Percentiles rank a stretch among this genome's conserved stretches.
phyloP scores from a whole-genome alignment of 257 asterid genomes.

The Solanum virginianum region DNA sequence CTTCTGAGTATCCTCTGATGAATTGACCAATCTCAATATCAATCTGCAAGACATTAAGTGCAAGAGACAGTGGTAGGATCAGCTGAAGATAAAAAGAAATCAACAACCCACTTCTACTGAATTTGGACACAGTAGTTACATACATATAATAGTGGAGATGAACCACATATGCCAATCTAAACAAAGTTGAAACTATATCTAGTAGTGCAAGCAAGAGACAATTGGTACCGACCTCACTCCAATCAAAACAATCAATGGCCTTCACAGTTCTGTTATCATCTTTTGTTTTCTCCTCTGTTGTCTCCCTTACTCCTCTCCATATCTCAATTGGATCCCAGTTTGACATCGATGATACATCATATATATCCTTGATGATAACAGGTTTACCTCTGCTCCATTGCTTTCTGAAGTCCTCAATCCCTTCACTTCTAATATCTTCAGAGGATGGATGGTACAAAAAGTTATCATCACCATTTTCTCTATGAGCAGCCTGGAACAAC shows the following conservation, averaged over 20 bases:
- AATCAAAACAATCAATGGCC: conserved; percentile 54
- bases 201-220: neutral
- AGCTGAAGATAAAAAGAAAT: neutral
- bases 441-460: conserved; percentile 58
- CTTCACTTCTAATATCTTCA: conserved; percentile 57
- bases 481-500: conserved; percentile 44
- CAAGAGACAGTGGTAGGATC: conserved; percentile 7
- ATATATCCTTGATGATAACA: conserved; percentile 64
- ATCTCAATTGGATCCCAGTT: conserved; percentile 81
- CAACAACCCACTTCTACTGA: neutral
- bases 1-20: conserved; percentile 76
- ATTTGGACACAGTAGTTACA: neutral
- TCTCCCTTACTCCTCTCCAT: conserved; percentile 75
- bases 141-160: neutral
- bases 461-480: conserved; percentile 45
- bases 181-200: neutral
- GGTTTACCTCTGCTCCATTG: conserved; percentile 84
- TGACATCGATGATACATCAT: conserved; percentile 51
- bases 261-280: conserved; percentile 61
- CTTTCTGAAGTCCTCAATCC: conserved; percentile 63
- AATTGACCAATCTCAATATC: conserved; percentile 71
- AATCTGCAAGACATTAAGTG: conserved; percentile 39
- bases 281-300: conserved; percentile 63
- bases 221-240: conserved; percentile 53
- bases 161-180: neutral